Base-by-base conservation (phyloP, 768 basidiomycete species). In the Leccinum truebloodii region DNA sequence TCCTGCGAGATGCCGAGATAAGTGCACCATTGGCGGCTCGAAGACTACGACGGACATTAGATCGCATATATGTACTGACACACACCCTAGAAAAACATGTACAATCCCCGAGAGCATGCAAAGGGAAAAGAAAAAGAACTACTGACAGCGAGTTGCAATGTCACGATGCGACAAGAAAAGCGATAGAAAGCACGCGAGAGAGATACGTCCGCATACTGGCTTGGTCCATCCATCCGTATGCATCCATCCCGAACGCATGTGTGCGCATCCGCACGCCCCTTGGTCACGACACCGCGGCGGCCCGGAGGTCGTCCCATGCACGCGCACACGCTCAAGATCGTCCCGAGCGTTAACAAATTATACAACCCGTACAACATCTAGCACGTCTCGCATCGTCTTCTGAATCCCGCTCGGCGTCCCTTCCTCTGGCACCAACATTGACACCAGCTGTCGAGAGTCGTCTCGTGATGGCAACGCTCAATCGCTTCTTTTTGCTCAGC, bases 401-500 rank as follows among this genome's bases (percentile, higher is more conserved):
- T 13, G 35, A 1, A 4, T 58, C 59, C 1, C 12, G 49, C 0
- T 62, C 66, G 9, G 12, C 16, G 2, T 60, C 55, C 53, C 61
- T 50, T 18, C 10, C 56, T 2, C 57, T 51, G 30, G 37, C 49
- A 10, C 60, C 32, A 0, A 61, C 12, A 4, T 24, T 30, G 2
- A 59, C 65, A 8, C 58, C 60, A 6, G 59, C 48, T 0, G 63
- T 56, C 14, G 67, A 66, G 34, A 59, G 56, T n/a, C 73, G 67
- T 32, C 76, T 65, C 8, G 69, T 39, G n/a, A 73, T 63, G 10
- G 70, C 70, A 14, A 68, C 59, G 32, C 67, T 69, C 57, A 76
- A 63, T 18, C 72, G 64, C 56, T 77, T 79, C 71, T 85, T 87
- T 74, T 90, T 89, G 75, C 83, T 84, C 41, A 80, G 69, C 3